phyloP scores from a whole-genome alignment of 345 rosid genomes.

The Murraya paniculata region DNA sequence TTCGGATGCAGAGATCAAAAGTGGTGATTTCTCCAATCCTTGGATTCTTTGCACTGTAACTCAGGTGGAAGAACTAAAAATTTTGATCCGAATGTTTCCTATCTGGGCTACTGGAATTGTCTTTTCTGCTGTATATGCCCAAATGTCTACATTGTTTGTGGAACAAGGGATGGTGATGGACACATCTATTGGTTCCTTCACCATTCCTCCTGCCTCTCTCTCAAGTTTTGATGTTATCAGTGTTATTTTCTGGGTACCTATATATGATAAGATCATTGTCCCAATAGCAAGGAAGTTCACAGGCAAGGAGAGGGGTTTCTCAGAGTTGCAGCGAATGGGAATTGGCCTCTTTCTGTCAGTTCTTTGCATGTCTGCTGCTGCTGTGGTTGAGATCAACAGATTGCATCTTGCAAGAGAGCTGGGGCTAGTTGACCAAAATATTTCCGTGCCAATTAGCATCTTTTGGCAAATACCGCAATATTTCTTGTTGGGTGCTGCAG shows the following conservation, averaged over 20 bases:
- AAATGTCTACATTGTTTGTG: conserved; percentile 89
- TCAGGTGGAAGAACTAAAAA: conserved; percentile 93
- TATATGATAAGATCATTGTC: conserved; percentile 72
- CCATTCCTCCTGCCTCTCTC: conserved; percentile 87
- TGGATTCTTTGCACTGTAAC: conserved; percentile 93
- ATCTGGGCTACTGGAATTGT: conserved; percentile 92
- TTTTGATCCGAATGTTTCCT: conserved; percentile 87
- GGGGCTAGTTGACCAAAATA: conserved; percentile 50
- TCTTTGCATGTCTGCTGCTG: conserved; percentile 78
- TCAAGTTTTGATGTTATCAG: conserved; percentile 73
- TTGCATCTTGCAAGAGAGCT: conserved; percentile 70
- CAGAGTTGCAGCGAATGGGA: conserved; percentile 90
- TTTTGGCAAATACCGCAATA: conserved; percentile 96
- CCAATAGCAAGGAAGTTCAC: conserved; percentile 82
- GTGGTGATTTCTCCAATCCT: conserved; percentile 51
- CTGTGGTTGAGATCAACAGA: conserved; percentile 69
- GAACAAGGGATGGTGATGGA: conserved; percentile 55
- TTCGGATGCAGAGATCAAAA: conserved; percentile 59
- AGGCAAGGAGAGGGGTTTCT: conserved; percentile 83
- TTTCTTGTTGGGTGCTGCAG: conserved; percentile 84
- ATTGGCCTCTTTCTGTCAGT: conserved; percentile 77
- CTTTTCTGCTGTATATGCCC: conserved; percentile 81
- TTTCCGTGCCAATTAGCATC: conserved; percentile 65
- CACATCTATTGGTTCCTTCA: conserved; percentile 74
- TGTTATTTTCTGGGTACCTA: conserved; percentile 84